Evolutionary conservation across 2,329 filamentous ascomycete genomes (phyloP), one percentile per base, ranked within the genome.

Genomic region (Aspergillus oerlinghausenensis): DNA sequence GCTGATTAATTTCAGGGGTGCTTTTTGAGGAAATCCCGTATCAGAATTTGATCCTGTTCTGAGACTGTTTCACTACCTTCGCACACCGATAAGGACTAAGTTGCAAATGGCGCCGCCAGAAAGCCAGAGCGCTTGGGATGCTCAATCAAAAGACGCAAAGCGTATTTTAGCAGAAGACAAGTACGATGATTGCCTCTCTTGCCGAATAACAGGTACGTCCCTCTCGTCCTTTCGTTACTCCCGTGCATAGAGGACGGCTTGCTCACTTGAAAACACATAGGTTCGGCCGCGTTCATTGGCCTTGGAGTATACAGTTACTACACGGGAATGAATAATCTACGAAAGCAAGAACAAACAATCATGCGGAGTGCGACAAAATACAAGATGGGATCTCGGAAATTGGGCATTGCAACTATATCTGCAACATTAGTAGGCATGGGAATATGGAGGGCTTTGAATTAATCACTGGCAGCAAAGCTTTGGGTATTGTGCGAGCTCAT

Each of bases 281-380:
- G 89, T 48, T 87, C 88, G 67, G 82, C 85, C 42, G 88, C 89
- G 1, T 91, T 94, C 61, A 78, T 90, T 55, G 88, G 88, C 1
- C 83, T 93, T 17, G 89, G 86, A 3, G 85, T 81, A 1, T 94
- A 92, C 75, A 92, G 86, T 72, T 92, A 92, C 75, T 79, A 85
- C 59, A 89, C 88, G 3, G 90, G 90, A 56, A 88, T 86, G 73
- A 78, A 79, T 51, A 88, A 92, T 72, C 82, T 94, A 29, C 81
- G 85, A 65, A 79, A 81, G 65, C 87, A 90, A 70, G 80, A 82
- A 59, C 67, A 70, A 52, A 65, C 67, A 58, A 90, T 92, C 60
- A 74, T 90, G 57, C 79, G 83, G 68, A 89, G 87, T 75, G 83
- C 84, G 49, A 88, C 87, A 26, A 81, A 84, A 64, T 87, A 92